Evolutionary conservation across 2,329 filamentous ascomycete species (phyloP).

Genomic region (Macrophomina pseudophaseolina): DNA sequence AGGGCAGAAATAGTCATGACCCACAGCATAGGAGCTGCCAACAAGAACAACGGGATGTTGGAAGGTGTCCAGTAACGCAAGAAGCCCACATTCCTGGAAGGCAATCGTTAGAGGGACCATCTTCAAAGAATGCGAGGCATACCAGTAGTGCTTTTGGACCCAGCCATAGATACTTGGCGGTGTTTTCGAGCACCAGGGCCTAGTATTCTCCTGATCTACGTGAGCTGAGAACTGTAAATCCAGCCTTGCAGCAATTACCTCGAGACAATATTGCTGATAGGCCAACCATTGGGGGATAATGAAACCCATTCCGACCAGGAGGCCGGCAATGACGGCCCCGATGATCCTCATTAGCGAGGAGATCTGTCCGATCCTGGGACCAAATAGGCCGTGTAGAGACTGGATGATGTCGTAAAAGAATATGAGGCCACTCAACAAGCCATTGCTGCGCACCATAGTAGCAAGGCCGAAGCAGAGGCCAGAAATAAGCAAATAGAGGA

Average conservation of each 20-base stretch:
- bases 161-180: conserved; percentile 89
- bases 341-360: conserved; percentile 57
- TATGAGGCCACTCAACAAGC: conserved; percentile 77
- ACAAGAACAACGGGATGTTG: conserved; percentile 85
- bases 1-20: conserved; percentile 57
- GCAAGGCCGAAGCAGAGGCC: conserved; percentile 74
- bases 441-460: conserved; percentile 81
- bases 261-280: conserved; percentile 66
- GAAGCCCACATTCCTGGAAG: conserved; percentile 81
- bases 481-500: conserved; percentile 61
- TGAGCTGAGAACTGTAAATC: conserved; percentile 20
- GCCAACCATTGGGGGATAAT: conserved; percentile 75
- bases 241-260: background rate
- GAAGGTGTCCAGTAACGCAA: conserved; percentile 87
- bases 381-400: background rate
- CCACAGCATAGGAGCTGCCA: conserved; percentile 78
- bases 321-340: conserved; percentile 68
- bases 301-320: conserved; percentile 70
- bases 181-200: conserved; percentile 76
- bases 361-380: background rate
- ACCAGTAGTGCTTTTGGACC: conserved; percentile 93
- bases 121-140: conserved; percentile 41
- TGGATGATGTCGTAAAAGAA: conserved; percentile 61
- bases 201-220: conserved; percentile 26
- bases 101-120: background rate